phyloP scores from a whole-genome alignment of 2,329 filamentous ascomycete genomes.

The Westerdykella aurantiaca region DNA sequence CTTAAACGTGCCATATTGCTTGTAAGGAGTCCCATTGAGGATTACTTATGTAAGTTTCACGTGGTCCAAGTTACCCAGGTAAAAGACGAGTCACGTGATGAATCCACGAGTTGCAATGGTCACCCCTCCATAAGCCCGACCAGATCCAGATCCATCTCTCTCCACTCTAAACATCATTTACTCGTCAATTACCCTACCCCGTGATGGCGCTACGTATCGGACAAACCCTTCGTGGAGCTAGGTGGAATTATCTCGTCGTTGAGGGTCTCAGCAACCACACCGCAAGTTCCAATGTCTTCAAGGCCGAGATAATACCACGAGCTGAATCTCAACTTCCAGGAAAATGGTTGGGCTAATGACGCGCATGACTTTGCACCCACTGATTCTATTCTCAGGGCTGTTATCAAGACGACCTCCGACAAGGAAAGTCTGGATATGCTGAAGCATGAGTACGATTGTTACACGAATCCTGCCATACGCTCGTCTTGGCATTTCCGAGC shows the following conservation, averaged over 20 bases:
- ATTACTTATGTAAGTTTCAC: no score
- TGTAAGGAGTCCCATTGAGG: no score
- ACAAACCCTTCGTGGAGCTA: constrained; percentile 5
- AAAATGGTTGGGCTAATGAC: constrained; percentile 2
- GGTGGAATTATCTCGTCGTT: constrained; percentile 7
- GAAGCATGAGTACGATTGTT: constrained; percentile 4
- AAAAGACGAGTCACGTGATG: no score
- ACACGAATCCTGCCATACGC: constrained; percentile 1
- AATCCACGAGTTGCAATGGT: no score
- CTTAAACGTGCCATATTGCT: no score
- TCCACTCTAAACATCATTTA: background rate
- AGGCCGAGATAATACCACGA: constrained; percentile 3
- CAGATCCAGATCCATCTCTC: no score
- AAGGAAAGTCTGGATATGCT: constrained; percentile 1
- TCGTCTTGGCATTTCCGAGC: constrained; percentile 2
- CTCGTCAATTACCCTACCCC: background rate
- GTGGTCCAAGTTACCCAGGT: no score
- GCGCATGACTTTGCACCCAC: background rate
- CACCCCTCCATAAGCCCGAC: no score
- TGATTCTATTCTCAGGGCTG: background rate
- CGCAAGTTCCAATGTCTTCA: constrained; percentile 4
- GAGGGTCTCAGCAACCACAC: constrained; percentile 1
- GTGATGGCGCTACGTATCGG: constrained; percentile 2
- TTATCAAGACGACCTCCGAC: constrained; percentile 1
- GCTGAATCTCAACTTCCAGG: constrained; percentile 2